Evolutionary conservation across 805 yeast genomes (phyloP).

Genomic region (Yarrowia deformans): DNA sequence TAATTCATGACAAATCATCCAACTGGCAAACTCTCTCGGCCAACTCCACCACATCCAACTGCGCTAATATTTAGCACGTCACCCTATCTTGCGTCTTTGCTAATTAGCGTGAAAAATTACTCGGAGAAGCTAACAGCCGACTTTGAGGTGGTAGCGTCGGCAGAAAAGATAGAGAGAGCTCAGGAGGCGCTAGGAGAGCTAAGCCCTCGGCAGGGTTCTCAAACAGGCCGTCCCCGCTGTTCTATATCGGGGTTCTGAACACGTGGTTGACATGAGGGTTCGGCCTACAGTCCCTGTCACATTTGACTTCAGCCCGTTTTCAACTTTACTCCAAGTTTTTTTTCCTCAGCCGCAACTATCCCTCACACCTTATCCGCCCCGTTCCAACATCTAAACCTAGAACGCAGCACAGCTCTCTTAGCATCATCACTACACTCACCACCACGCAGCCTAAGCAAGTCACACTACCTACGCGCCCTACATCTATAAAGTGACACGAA

Average conservation of each 20-base stretch:
- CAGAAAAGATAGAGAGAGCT: neutral
- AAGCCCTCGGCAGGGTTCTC: too few relatives aligned
- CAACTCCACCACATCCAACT: slow-evolving; percentile 6
- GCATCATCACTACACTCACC: neutral
- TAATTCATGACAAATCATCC: too few relatives aligned
- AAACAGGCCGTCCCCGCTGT: neutral
- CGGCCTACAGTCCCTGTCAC: too few relatives aligned
- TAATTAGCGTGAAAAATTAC: slow-evolving; percentile 27
- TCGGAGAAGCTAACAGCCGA: slow-evolving; percentile 24
- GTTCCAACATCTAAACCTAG: slow-evolving; percentile 33
- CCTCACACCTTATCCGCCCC: slow-evolving; percentile 36
- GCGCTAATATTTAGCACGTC: slow-evolving; percentile 30
- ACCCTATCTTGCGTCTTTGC: slow-evolving; percentile 25
- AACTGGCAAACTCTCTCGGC: neutral
- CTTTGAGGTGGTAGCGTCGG: slow-evolving; percentile 15
- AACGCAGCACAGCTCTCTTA: neutral
- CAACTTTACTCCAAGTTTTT: neutral
- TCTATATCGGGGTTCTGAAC: neutral
- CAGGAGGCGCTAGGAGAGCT: neutral
- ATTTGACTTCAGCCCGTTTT: slow-evolving; percentile 3
- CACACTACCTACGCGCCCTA: neutral
- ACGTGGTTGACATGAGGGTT: slow-evolving; percentile 9
- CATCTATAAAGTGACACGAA: slow-evolving; percentile 30
- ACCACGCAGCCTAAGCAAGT: slow-evolving; percentile 10
- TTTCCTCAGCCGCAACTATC: slow-evolving; percentile 36